Percentiles rank a stretch among this genome's conserved stretches.
These are phyloP conservation scores for Penicillium sp. DNA, from an alignment of 2,329 filamentous ascomycete species.

Conservation along the genomic window DNA sequence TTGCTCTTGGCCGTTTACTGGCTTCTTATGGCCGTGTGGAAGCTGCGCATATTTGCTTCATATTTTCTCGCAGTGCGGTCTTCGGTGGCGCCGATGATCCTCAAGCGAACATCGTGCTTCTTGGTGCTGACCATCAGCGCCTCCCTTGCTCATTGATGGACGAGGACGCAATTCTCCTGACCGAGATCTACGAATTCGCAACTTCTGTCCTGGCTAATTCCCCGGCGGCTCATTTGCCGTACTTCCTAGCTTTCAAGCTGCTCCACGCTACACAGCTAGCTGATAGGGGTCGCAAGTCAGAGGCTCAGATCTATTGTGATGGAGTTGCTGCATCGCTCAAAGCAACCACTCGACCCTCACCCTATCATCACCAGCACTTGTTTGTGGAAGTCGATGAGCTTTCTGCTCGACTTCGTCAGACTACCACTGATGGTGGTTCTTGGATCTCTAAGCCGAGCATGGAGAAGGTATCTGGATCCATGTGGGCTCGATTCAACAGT, in stretches of 20 bases:
- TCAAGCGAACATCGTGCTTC: conserved; percentile 73
- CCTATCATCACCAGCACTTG: conserved; percentile 78
- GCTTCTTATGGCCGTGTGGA: conserved; percentile 84
- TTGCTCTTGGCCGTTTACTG: conserved; percentile 78
- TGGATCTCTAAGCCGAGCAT: conserved; percentile 96
- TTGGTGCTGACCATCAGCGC: conserved; percentile 79
- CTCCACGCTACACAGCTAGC: conserved; percentile 82
- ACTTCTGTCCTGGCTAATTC: conserved; percentile 67
- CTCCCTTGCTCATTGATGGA: conserved; percentile 73
- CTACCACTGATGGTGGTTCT: conserved; percentile 75
- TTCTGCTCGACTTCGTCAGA: conserved; percentile 77
- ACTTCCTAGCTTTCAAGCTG: conserved; percentile 88
- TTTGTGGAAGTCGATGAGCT: conserved; percentile 81
- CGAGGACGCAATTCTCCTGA: conserved; percentile 85
- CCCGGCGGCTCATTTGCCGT: conserved; percentile 65
- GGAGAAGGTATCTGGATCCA: conserved; percentile 88
- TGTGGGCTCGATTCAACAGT: conserved; percentile 93
- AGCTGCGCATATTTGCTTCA: conserved; percentile 89
- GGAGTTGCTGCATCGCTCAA: conserved; percentile 74
- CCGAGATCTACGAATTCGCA: conserved; percentile 92
- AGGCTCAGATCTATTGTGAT: conserved; percentile 91
- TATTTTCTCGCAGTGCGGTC: conserved; percentile 75
- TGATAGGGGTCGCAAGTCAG: conserved; percentile 76
- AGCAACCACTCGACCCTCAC: conserved; percentile 78
- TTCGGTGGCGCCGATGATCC: conserved; percentile 85